Base-by-base conservation (phyloP, 495 filamentous ascomycete species). In the Aspergillus funiculosus region DNA sequence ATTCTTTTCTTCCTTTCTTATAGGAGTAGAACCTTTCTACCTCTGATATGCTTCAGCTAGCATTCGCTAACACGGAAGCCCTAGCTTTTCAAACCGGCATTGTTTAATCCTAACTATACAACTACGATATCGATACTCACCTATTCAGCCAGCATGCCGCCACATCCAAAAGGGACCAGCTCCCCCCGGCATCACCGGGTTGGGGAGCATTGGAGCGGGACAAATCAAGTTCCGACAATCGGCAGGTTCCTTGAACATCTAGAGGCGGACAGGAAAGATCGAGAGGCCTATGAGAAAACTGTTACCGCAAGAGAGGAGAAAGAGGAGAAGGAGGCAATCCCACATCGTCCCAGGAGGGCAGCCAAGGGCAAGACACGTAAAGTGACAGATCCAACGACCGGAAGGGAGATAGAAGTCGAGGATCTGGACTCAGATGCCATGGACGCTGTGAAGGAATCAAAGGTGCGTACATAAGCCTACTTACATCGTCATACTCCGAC, bases 331-430 rank as follows among this genome's bases (percentile, higher is more conserved):
- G 68, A 74, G 22, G 61, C 49, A 2, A 34, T 56, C 3, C 56
- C 66, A 21, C 67, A 74, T 41, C 46, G 68, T 31, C 58, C 64
- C 22, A 66, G 67, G 22, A 59, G 75, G 18, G 65, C 62, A 11
- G 66, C 70, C 10, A 63, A 76, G 48, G 62, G 69, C 24, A 76
- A 72, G 19, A 77, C 74, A 5, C 83, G 86, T 52, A 81, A 67
- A 3, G 89, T 95, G 28, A 85, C 83, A 6, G 91, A 97, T 66
- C 91, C 91, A 0, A 83, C 82, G 0, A 96, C 91, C 0, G 89
- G 89, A 5, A 82, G 77, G 27, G 70, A 95, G 30, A 87, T 95
- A 19, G 81, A 85, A 39, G 94, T 97, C 40, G 88, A 91, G 53
- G 88, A 97, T 62, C 81, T 85, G 21, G 79, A 77, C 46, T 59